These are phyloP conservation scores for Apiospora rasikravindrae DNA, from an alignment of 2,329 filamentous ascomycete genomes.

Conservation along the genomic window DNA sequence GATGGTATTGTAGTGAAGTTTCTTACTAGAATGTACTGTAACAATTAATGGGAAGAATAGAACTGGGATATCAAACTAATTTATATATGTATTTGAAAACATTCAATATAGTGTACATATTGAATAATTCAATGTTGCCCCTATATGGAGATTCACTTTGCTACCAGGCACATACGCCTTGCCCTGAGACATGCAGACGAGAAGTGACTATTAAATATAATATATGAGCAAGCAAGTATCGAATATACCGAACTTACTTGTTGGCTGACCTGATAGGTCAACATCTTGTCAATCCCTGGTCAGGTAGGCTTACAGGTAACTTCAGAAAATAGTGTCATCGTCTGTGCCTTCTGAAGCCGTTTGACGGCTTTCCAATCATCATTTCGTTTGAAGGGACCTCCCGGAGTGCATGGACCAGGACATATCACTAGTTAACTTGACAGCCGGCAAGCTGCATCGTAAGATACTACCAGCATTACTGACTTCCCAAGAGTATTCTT, in stretches of 20 bases:
- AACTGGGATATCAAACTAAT: not conserved
- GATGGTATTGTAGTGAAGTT: too few species aligned
- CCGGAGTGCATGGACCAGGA: not conserved
- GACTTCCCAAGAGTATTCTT: too few species aligned
- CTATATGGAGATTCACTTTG: not conserved
- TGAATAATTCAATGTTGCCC: too few species aligned
- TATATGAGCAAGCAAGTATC: not conserved
- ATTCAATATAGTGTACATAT: not conserved
- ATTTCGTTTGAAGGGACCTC: not conserved
- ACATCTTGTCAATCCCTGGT: not conserved
- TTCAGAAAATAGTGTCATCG: too few species aligned
- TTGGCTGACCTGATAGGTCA: not conserved
- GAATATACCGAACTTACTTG: not conserved
- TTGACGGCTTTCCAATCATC: too few species aligned
- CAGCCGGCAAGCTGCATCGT: not conserved
- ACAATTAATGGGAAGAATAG: too few species aligned
- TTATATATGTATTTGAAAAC: not conserved
- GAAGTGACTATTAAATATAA: not conserved
- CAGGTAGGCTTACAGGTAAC: too few species aligned
- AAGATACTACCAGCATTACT: not conserved
- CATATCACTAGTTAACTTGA: not conserved
- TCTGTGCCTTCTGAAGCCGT: not conserved
- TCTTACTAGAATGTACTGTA: not conserved
- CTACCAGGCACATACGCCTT: not conserved
- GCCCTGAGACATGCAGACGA: not conserved